Percentiles rank a stretch among this genome's conserved stretches.
phyloP scores from a whole-genome alignment of 805 yeast genomes.

The Zygotorulaspora danielsina region DNA sequence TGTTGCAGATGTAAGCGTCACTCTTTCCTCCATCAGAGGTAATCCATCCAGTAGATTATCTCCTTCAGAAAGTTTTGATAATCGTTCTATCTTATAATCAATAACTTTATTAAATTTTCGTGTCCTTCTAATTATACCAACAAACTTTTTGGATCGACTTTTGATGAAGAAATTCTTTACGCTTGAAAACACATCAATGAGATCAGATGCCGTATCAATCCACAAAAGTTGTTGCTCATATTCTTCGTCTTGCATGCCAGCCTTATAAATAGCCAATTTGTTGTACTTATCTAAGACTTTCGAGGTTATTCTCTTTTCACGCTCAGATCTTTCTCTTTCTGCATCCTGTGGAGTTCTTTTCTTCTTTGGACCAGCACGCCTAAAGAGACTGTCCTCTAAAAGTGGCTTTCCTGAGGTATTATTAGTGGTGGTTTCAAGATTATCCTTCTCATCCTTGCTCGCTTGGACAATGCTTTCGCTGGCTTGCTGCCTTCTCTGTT shows the following conservation, averaged over 20 bases:
- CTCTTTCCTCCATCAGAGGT: conserved; percentile 40
- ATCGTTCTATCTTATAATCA: conserved; percentile 67
- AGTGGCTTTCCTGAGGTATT: conserved; percentile 29
- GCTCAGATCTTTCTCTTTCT: conserved; percentile 45
- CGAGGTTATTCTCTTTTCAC: conserved; percentile 56
- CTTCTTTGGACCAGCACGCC: conserved; percentile 26
- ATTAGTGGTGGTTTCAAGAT: conserved; percentile 2
- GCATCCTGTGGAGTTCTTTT: conserved; percentile 35
- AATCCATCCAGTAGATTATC: conserved; percentile 37
- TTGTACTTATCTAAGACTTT: conserved; percentile 53
- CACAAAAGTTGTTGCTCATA: conserved; percentile 67
- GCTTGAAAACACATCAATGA: conserved; percentile 76
- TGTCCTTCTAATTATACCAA: conserved; percentile 60
- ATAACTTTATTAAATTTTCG: conserved; percentile 59
- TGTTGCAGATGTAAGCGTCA: conserved; percentile 45
- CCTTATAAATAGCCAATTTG: conserved; percentile 49
- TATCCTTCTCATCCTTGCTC: conserved; percentile 12
- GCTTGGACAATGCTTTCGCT: conserved; percentile 18
- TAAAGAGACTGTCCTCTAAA: conserved; percentile 32
- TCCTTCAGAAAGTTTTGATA: conserved; percentile 61
- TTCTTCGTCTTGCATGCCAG: conserved; percentile 47
- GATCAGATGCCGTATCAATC: conserved; percentile 77
- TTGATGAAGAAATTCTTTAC: conserved; percentile 75
- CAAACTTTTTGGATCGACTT: conserved; percentile 65
- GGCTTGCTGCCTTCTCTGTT: conserved; percentile 36